Evolutionary conservation across 352 stramenopile genomes (phyloP).

Genomic region (Pythium grandisporangium): DNA sequence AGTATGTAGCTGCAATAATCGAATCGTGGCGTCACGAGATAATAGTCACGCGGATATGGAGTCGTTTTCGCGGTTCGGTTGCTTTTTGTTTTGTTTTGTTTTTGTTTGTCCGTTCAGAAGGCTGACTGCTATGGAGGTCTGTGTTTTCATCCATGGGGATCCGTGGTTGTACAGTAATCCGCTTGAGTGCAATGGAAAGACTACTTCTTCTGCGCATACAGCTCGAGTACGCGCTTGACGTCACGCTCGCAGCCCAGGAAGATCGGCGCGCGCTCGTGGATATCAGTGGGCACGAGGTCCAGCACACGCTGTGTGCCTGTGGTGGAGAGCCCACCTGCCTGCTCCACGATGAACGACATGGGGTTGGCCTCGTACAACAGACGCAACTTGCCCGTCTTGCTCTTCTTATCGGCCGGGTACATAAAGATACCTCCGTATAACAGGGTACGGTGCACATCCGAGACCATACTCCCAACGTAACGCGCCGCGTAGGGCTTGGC

Average conservation of each 20-base stretch:
- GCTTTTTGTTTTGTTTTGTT: too few species aligned
- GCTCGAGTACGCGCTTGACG: constrained; percentile 67
- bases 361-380: constrained; percentile 98
- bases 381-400: constrained; percentile 91
- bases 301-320: constrained; percentile 92
- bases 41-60: too few species aligned
- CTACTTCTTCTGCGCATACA: constrained; percentile 61
- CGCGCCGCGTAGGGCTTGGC: constrained; percentile 77
- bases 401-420: constrained; percentile 95
- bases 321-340: constrained; percentile 94
- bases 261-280: constrained; percentile 97
- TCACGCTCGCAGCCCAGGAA: constrained; percentile 93
- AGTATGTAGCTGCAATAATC: too few species aligned
- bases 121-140: too few species aligned
- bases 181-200: too few species aligned
- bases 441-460: constrained; percentile 97
- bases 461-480: constrained; percentile 99
- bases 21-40: too few species aligned
- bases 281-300: constrained; percentile 90
- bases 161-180: too few species aligned
- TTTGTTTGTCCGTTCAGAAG: too few species aligned
- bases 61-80: too few species aligned
- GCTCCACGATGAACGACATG: constrained; percentile 99
- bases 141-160: too few species aligned
- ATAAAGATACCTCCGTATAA: constrained; percentile 98